Evolutionary conservation across 306 rosid species (phyloP).

Genomic region (Trichosanthes truncata): DNA sequence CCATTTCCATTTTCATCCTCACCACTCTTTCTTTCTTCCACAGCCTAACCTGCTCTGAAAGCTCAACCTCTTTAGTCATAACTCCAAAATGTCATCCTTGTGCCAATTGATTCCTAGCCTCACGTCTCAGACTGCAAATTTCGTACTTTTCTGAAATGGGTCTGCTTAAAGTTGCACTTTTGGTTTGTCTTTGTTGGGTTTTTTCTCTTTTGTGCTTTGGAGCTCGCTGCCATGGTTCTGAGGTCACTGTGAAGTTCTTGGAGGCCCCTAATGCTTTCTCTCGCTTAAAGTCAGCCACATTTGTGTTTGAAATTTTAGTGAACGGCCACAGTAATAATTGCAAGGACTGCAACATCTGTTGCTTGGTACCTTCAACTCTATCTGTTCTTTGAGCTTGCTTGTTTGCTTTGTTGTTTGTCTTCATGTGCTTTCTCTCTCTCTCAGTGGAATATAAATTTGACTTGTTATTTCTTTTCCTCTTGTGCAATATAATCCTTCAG

Average conservation of each 20-base stretch:
- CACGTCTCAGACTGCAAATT: background rate
- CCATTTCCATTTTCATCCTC: background rate
- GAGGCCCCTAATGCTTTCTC: constrained; percentile 70
- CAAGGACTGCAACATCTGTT: constrained; percentile 51
- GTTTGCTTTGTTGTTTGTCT: background rate
- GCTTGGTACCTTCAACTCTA: constrained; percentile 46
- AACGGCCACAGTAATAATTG: constrained; percentile 22
- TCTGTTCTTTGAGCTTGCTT: background rate
- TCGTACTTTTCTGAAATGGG: constrained; percentile 33
- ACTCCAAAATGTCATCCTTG: constrained; percentile 21
- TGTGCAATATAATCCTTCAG: background rate
- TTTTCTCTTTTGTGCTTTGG: constrained; percentile 28
- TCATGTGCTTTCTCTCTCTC: background rate
- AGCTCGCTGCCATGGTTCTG: constrained; percentile 33
- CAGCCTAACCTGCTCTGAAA: constrained; percentile 4
- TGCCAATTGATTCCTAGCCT: constrained; percentile 12
- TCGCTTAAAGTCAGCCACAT: constrained; percentile 58
- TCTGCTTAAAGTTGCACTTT: constrained; percentile 22
- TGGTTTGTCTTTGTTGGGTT: constrained; percentile 28
- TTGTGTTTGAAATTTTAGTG: constrained; percentile 47
- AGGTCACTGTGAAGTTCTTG: constrained; percentile 51
- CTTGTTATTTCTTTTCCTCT: background rate
- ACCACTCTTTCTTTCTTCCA: background rate
- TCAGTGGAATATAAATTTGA: background rate
- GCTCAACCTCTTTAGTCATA: constrained; percentile 13